A percentile compares a stretch with the other conserved stretches of the same genome.
These are phyloP conservation scores for Laburnicola sp. DNA, from an alignment of 2,329 filamentous ascomycete genomes.

Conservation along the genomic window DNA sequence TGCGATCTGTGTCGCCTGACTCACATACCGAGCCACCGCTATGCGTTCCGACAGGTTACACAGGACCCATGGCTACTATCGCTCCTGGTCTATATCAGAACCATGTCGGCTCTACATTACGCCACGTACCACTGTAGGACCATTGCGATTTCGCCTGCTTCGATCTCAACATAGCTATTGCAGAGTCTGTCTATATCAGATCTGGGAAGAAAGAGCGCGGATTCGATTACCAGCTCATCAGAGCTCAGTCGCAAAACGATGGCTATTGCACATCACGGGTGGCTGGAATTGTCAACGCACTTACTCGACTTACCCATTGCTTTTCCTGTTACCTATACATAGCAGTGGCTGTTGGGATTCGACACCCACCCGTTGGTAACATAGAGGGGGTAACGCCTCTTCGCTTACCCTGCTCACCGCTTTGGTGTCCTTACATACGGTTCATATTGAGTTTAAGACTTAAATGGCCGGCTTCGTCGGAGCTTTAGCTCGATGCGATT, in stretches of 20 bases:
- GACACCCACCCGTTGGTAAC: neutral
- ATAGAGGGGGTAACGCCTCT: neutral
- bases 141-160: neutral
- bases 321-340: neutral
- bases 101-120: neutral
- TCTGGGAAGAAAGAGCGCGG: no score
- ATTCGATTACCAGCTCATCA: no score
- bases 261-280: no score
- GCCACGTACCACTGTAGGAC: neutral
- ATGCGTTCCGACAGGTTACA: conserved; percentile 19
- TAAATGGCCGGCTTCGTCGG: conserved; percentile 10
- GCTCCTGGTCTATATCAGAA: neutral
- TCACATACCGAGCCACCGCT: conserved; percentile 20
- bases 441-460: neutral
- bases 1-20: conserved; percentile 27
- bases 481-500: conserved; percentile 14
- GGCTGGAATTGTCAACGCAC: no score
- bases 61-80: conserved; percentile 1
- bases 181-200: no score
- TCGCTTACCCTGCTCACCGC: neutral
- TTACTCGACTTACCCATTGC: no score
- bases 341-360: neutral
- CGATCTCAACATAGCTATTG: no score
- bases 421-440: neutral
- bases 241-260: no score